Percentiles rank a stretch among this genome's conserved stretches.
These are phyloP conservation scores for Pleurotus cornucopiae DNA, from an alignment of 768 basidiomycete species.

Conservation along the genomic window DNA sequence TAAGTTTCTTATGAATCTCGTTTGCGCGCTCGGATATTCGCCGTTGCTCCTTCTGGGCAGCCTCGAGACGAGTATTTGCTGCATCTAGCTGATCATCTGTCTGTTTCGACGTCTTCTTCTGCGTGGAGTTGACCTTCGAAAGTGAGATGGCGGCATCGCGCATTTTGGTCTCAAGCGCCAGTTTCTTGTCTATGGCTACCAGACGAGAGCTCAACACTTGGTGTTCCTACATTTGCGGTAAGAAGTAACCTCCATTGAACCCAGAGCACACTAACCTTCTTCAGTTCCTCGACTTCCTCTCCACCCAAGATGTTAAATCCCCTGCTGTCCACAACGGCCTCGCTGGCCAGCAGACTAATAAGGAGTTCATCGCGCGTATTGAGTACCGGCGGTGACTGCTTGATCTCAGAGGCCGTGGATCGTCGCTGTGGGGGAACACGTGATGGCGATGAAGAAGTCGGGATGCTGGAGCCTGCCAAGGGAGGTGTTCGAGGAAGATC, in stretches of 20 bases:
- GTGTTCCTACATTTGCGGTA: conserved; percentile 54
- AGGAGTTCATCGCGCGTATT: conserved; percentile 81
- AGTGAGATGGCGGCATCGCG: conserved; percentile 82
- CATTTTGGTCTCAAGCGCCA: conserved; percentile 80
- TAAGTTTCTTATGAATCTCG: conserved; percentile 58
- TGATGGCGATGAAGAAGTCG: conserved; percentile 38
- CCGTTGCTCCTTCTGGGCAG: conserved; percentile 68
- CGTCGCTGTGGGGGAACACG: conserved; percentile 29
- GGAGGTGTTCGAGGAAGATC: conserved; percentile 9
- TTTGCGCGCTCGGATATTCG: conserved; percentile 59
- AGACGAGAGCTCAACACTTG: conserved; percentile 63
- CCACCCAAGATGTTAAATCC: conserved; percentile 69
- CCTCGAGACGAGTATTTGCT: conserved; percentile 70
- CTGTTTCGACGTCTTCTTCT: conserved; percentile 59
- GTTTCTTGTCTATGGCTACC: conserved; percentile 65
- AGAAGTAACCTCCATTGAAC: conserved; percentile 8
- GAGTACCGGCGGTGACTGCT: conserved; percentile 38
- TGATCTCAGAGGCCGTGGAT: conserved; percentile 31
- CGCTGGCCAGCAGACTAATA: conserved; percentile 85
- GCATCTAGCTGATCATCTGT: conserved; percentile 67
- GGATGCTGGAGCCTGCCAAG: conserved; percentile 1
- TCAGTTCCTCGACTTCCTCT: conserved; percentile 46
- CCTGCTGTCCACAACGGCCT: conserved; percentile 90
- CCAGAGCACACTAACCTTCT: conserved; percentile 33
- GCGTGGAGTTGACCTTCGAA: conserved; percentile 57